A percentile compares a stretch with the other conserved stretches of the same genome.
These are phyloP conservation scores for Russula lepida DNA, from an alignment of 768 basidiomycete species.

Conservation along the genomic window DNA sequence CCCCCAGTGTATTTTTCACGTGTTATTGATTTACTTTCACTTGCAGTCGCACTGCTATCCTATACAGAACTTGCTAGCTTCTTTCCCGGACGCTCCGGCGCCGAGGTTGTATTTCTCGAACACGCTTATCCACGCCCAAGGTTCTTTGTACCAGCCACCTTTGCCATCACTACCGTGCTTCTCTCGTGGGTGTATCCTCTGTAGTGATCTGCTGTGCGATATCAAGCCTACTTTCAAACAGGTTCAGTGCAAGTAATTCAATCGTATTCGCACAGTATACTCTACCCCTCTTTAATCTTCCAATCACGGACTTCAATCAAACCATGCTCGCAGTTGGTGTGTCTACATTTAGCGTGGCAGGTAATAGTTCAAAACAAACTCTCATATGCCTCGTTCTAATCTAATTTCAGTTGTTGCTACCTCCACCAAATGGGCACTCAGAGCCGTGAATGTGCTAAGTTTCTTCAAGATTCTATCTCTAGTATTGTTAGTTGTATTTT, in stretches of 20 bases:
- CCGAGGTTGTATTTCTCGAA: slow-evolving; percentile 41
- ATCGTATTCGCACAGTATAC: slow-evolving; percentile 26
- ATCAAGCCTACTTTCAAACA: neutral
- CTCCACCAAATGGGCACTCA: slow-evolving; percentile 28
- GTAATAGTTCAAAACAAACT: slow-evolving; percentile 2
- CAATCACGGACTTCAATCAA: slow-evolving; percentile 21
- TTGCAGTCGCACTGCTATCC: slow-evolving; percentile 9
- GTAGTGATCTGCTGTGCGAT: neutral
- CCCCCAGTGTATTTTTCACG: too few species aligned
- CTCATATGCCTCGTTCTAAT: neutral
- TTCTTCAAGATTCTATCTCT: slow-evolving; percentile 24
- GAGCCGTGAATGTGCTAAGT: slow-evolving; percentile 24
- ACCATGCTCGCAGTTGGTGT: slow-evolving; percentile 23
- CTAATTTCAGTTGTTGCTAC: slow-evolving; percentile 21
- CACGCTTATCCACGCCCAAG: slow-evolving; percentile 36
- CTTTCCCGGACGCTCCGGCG: slow-evolving; percentile 43
- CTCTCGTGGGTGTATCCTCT: slow-evolving; percentile 22
- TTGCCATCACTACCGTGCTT: slow-evolving; percentile 31
- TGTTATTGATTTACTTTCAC: neutral
- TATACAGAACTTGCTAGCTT: slow-evolving; percentile 40
- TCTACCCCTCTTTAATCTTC: slow-evolving; percentile 20
- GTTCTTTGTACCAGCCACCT: slow-evolving; percentile 36
- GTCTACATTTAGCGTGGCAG: slow-evolving; percentile 21
- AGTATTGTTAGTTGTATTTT: slow-evolving; percentile 16
- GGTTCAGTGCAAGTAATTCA: slow-evolving; percentile 23